These are phyloP conservation scores for Luvunga scandens DNA, from an alignment of 345 rosid genomes.

Conservation along the genomic window DNA sequence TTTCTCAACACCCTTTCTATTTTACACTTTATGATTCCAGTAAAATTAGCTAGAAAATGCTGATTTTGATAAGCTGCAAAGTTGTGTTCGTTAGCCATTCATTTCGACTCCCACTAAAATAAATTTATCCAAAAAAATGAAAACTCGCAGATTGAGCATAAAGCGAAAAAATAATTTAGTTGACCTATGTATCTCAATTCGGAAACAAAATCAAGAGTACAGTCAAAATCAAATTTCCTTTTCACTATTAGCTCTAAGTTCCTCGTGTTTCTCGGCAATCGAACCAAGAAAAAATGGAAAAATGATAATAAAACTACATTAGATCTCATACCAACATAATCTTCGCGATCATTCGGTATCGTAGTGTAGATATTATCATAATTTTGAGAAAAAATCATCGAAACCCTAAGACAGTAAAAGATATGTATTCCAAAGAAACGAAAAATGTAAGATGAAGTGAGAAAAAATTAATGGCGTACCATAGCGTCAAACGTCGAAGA, in stretches of 20 bases:
- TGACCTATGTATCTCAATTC: neutral
- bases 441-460: neutral
- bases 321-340: slow-evolving; percentile 10
- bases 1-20: neutral
- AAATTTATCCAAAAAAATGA: neutral
- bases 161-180: neutral
- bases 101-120: neutral
- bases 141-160: neutral
- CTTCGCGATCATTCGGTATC: neutral
- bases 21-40: neutral
- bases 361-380: neutral
- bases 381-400: neutral
- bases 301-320: neutral
- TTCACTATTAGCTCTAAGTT: neutral
- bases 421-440: neutral
- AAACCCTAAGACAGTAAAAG: slow-evolving; percentile 2
- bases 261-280: neutral
- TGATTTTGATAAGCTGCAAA: neutral
- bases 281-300: neutral
- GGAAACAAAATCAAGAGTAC: neutral
- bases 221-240: neutral
- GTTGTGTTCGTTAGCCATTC: neutral
- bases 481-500: slow-evolving; percentile 23
- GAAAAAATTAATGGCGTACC: slow-evolving; percentile 15
- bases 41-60: neutral